Conservation (phyloP, 495 filamentous ascomycete species). For the Daldinia concentrica region DNA sequence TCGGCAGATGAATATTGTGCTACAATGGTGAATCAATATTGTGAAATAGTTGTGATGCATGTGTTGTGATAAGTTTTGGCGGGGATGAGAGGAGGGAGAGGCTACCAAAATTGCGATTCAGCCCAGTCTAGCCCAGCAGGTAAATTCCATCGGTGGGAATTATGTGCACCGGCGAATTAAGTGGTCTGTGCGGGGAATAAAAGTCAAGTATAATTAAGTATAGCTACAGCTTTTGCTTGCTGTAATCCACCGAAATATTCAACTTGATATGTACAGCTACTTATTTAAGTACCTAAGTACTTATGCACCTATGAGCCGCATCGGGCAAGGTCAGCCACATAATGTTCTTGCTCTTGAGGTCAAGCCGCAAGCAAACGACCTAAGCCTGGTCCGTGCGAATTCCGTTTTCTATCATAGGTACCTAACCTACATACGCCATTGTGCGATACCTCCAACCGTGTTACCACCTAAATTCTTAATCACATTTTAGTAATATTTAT, state of each 20-base stretch:
- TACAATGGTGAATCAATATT: conserved; percentile 38
- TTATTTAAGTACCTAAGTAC: too few species aligned
- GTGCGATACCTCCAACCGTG: not conserved
- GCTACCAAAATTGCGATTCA: conserved; percentile 39
- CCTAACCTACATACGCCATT: too few species aligned
- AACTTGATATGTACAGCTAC: too few species aligned
- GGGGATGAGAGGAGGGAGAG: conserved; percentile 29
- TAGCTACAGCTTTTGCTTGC: not conserved
- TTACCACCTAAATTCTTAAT: not conserved
- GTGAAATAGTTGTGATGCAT: conserved; percentile 24
- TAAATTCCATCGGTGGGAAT: conserved; percentile 18
- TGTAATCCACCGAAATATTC: too few species aligned
- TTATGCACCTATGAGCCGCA: not conserved
- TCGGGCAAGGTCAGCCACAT: conserved; percentile 6
- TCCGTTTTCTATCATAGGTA: not conserved
- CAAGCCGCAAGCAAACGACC: conserved; percentile 3
- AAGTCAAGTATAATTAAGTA: not conserved
- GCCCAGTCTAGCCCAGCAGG: conserved; percentile 38
- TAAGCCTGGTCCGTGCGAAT: not conserved
- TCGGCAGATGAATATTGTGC: conserved; percentile 20
- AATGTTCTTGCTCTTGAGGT: not conserved
- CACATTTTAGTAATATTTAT: not conserved
- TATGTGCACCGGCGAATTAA: not conserved
- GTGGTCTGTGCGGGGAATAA: not conserved
- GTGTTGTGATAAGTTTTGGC: conserved; percentile 37